phyloP scores from a whole-genome alignment of 2,329 filamentous ascomycete genomes.

The Colletotrichum spinosum region DNA sequence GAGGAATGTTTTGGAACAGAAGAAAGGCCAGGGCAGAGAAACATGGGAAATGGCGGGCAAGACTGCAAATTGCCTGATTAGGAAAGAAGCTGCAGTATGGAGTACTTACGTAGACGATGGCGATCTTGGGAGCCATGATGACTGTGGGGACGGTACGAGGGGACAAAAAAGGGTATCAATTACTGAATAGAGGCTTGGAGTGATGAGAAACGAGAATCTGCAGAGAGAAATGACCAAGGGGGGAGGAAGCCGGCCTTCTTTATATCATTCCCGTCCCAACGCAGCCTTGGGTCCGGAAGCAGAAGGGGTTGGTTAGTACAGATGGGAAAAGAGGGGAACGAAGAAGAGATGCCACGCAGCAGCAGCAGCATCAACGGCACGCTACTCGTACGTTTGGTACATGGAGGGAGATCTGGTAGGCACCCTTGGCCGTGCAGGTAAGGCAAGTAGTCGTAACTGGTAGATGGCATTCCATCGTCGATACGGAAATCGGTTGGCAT shows the following conservation, averaged over 20 bases:
- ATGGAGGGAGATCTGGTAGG: neutral
- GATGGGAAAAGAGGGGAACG: conserved; percentile 1
- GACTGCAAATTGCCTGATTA: conserved; percentile 28
- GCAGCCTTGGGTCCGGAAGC: neutral
- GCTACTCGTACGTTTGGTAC: neutral
- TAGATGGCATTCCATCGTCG: conserved; percentile 1
- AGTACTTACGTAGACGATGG: conserved; percentile 84
- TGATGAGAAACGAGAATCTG: conserved; percentile 3
- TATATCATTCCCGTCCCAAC: too few species aligned
- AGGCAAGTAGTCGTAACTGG: neutral
- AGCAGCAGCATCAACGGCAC: conserved; percentile 27
- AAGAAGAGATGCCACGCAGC: neutral
- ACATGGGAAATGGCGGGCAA: conserved; percentile 27
- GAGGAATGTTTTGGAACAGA: neutral
- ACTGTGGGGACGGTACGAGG: conserved; percentile 33
- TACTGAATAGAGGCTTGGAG: neutral
- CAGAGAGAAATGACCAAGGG: neutral
- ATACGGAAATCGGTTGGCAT: conserved; percentile 11
- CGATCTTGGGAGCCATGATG: conserved; percentile 90
- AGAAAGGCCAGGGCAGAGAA: neutral
- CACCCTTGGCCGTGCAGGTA: neutral
- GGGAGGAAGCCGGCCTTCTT: too few species aligned
- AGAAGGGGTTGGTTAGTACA: neutral
- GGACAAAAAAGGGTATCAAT: conserved; percentile 1
- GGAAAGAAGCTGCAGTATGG: conserved; percentile 12